phyloP scores from a whole-genome alignment of 768 basidiomycete genomes.

The Suillus ampliporus region DNA sequence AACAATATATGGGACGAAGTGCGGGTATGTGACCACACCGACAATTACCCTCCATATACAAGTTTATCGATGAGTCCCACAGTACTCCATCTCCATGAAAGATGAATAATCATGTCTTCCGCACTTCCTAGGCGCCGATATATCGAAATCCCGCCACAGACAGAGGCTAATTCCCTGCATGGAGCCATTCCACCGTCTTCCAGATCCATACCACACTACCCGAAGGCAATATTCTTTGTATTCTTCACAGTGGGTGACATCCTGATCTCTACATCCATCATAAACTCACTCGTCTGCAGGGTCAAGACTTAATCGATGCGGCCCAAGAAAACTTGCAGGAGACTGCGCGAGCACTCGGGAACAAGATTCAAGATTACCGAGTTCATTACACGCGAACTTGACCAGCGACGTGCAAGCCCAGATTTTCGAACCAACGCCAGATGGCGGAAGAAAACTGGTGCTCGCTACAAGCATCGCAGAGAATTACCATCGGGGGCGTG shows the following conservation, averaged over 20 bases:
- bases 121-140: conserved; percentile 95
- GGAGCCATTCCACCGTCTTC: conserved; percentile 97
- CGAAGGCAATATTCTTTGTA: conserved; percentile 95
- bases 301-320: conserved; percentile 99
- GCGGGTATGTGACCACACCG: conserved; percentile 57
- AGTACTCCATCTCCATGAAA: conserved; percentile 84
- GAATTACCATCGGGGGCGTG: conserved; percentile 97
- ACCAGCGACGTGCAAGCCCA: conserved; percentile 99
- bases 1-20: conserved; percentile 99
- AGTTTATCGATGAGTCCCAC: conserved; percentile 10
- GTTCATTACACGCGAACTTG: conserved; percentile 98
- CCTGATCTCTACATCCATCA: neutral
- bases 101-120: conserved; percentile 63
- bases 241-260: conserved; percentile 81
- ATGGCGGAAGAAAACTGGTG: conserved; percentile 96
- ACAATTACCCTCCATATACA: neutral
- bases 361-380: conserved; percentile 96
- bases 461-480: conserved; percentile 99
- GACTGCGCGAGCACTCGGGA: conserved; percentile 92
- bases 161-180: conserved; percentile 98
- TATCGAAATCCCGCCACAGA: conserved; percentile 98
- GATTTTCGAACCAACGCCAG: conserved; percentile 98
- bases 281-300: conserved; percentile 43
- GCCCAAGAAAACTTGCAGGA: conserved; percentile 96
- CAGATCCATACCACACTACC: conserved; percentile 99